Evolutionary conservation across 2,329 filamentous ascomycete genomes (phyloP).

Genomic region (Parafenestella ontariensis): DNA sequence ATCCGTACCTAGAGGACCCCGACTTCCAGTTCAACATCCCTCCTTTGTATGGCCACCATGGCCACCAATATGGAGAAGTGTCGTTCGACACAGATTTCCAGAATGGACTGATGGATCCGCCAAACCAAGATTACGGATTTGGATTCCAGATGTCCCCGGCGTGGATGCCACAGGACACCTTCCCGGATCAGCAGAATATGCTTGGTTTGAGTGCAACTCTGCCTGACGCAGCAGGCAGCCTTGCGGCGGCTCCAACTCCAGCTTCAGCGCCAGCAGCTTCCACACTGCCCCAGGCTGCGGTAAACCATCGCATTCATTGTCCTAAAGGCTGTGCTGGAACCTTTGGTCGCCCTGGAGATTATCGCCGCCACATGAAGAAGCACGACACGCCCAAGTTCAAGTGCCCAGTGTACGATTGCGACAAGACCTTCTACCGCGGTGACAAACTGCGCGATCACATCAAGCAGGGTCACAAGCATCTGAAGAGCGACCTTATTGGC

Average conservation of each 20-base stretch:
- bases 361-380: constrained; percentile 25
- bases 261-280: too few species aligned
- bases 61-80: neutral
- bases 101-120: neutral
- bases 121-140: neutral
- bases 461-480: constrained; percentile 7
- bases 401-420: constrained; percentile 15
- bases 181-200: neutral
- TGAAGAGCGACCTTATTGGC: neutral
- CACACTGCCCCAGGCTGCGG: neutral
- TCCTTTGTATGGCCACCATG: neutral
- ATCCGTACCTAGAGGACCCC: neutral
- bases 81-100: neutral
- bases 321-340: constrained; percentile 6
- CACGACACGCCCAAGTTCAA: constrained; percentile 3
- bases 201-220: neutral
- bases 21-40: neutral
- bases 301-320: neutral
- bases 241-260: neutral
- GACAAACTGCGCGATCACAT: constrained; percentile 26
- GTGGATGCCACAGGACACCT: neutral
- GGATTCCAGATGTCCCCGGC: neutral
- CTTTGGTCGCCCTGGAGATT: constrained; percentile 21
- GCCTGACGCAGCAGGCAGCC: neutral
- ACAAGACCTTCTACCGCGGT: constrained; percentile 18